A percentile compares a stretch with the other conserved stretches of the same genome.
phyloP scores from a whole-genome alignment of 1,284 basidiomycete genomes.

The Hemileia vastatrix region DNA sequence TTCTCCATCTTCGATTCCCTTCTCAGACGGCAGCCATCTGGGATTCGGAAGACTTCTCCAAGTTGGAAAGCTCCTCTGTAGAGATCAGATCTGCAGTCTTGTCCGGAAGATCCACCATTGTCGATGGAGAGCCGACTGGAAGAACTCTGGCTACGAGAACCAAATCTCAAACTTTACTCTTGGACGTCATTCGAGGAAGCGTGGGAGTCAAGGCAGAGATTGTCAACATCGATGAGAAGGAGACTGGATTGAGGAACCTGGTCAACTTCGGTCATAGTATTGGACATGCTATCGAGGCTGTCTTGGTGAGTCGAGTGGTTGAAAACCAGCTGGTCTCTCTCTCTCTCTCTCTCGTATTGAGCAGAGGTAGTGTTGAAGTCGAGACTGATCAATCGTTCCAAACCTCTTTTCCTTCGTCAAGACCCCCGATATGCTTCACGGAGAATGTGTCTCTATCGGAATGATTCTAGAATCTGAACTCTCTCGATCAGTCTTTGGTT shows the following conservation, averaged over 20 bases:
- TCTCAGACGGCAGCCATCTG: constrained; percentile 85
- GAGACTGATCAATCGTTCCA: background rate
- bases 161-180: constrained; percentile 50
- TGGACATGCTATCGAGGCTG: constrained; percentile 89
- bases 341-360: background rate
- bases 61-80: constrained; percentile 69
- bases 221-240: constrained; percentile 86
- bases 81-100: constrained; percentile 71
- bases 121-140: too few relatives aligned
- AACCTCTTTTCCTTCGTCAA: background rate
- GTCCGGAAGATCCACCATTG: constrained; percentile 56
- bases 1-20: background rate
- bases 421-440: constrained; percentile 81
- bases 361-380: background rate
- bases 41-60: constrained; percentile 74
- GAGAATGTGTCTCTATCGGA: constrained; percentile 83
- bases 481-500: constrained; percentile 70
- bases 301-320: constrained; percentile 48
- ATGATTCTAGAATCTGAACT: constrained; percentile 92
- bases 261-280: constrained; percentile 97
- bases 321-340: background rate
- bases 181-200: constrained; percentile 73
- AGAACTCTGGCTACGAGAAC: constrained; percentile 37
- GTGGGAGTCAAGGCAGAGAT: constrained; percentile 89
- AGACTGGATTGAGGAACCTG: constrained; percentile 86